A percentile compares a stretch with the other conserved stretches of the same genome.
These are phyloP conservation scores for Rhododendron griersonianum DNA, from an alignment of 148 eudicot genomes.

Conservation along the genomic window DNA sequence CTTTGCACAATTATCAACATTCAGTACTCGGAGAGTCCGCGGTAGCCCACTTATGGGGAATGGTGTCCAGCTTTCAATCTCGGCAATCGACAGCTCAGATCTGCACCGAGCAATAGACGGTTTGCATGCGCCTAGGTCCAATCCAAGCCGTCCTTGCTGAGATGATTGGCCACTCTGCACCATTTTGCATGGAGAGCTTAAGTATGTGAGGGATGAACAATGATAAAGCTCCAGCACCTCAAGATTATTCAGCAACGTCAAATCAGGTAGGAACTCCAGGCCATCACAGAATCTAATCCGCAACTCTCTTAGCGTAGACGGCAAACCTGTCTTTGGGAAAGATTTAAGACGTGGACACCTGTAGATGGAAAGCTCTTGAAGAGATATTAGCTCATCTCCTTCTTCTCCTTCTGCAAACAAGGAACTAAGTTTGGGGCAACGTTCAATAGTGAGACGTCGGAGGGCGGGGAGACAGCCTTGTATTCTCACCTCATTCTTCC, in stretches of 20 bases:
- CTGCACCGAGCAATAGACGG: no score
- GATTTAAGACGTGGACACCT: background rate
- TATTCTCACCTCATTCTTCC: background rate
- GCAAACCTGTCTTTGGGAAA: background rate
- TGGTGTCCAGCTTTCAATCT: no score
- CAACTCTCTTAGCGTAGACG: background rate
- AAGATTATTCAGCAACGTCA: background rate
- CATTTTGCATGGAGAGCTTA: background rate
- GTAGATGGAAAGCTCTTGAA: background rate
- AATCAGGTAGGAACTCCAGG: background rate
- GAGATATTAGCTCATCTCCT: background rate
- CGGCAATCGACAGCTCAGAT: no score
- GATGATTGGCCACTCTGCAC: no score
- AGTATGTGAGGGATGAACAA: background rate
- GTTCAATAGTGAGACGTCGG: background rate
- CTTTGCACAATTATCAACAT: background rate
- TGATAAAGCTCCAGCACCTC: accelerated
- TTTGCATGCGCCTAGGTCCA: no score
- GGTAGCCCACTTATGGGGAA: background rate
- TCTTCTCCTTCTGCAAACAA: background rate
- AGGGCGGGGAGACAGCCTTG: background rate
- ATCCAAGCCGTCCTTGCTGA: no score
- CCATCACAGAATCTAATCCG: background rate
- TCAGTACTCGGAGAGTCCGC: background rate
- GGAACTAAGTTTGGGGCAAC: background rate